These are phyloP conservation scores for Debaryomyces robertsiae DNA, from an alignment of 1,139 yeast species.

Conservation along the genomic window DNA sequence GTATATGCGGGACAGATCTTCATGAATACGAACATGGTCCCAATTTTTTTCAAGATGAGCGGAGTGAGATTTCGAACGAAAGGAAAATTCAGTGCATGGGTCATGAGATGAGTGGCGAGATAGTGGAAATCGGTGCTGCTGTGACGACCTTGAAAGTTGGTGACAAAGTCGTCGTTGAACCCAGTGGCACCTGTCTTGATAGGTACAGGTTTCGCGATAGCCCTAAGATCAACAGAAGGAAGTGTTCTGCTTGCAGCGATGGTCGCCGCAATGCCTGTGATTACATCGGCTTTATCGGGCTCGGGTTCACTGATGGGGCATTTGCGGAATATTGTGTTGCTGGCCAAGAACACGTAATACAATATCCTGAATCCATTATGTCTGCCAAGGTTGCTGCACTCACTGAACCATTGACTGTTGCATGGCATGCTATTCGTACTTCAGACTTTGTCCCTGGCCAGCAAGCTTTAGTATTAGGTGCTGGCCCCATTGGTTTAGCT, in stretches of 20 bases:
- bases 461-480: constrained; percentile 56
- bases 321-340: constrained; percentile 53
- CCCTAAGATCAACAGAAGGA: constrained; percentile 25
- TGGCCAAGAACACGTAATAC: constrained; percentile 47
- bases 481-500: constrained; percentile 66
- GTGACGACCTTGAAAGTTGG: constrained; percentile 33
- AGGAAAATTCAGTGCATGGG: constrained; percentile 41
- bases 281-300: constrained; percentile 44
- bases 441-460: constrained; percentile 48
- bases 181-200: constrained; percentile 49
- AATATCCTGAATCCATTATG: constrained; percentile 43
- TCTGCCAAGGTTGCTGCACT: constrained; percentile 58
- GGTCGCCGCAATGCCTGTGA: constrained; percentile 52
- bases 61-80: constrained; percentile 22
- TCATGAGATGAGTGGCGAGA: constrained; percentile 55
- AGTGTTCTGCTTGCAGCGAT: constrained; percentile 47
- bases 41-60: constrained; percentile 41
- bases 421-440: constrained; percentile 59
- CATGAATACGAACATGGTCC: constrained; percentile 59
- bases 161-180: constrained; percentile 49
- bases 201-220: constrained; percentile 25
- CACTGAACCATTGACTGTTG: constrained; percentile 58
- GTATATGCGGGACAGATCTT: constrained; percentile 62
- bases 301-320: constrained; percentile 55
- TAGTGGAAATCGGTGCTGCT: constrained; percentile 31